Evolutionary conservation across 164 flowering plant species (phyloP), one percentile per base, ranked within the genome.

Genomic region (Akebia trifoliata): DNA sequence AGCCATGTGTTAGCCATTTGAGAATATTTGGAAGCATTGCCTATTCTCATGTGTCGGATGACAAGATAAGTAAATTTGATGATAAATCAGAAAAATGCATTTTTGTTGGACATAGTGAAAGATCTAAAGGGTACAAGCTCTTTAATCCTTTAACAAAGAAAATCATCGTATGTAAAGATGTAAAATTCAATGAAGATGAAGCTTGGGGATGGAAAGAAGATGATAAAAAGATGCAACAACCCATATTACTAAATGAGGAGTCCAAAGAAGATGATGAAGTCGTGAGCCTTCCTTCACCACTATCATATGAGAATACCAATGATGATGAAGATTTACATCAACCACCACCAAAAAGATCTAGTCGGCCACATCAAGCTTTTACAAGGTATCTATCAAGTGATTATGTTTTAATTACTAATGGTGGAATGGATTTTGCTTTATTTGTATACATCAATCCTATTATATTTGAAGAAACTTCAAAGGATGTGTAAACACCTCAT

Each of bases 1-100:
- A 54, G 5, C 59, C 60, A 26, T 6, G 15, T 62, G 49, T 54
- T 49, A 6, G 11, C 18, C 25, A 48, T 55, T 14, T 39, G 54
- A 38, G 20, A 35, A 18, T 37, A 5, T 37, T 57, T 31, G 22
- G 60, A 36, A 11, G 58, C 37, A 25, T 55, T 56, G 35, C 59
- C 15, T 56, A 39, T 40, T 11, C 59, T 12, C 59, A 40, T 26
- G 45, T 56, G 10, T 36, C 35, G 32, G 24, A 17, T 17, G 52
- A 25, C 2, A 26, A 20, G 18, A 10, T 30, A 6, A 48, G 11
- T 2, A 48, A 48, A 31, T 25, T 48, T 8, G 52, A 48, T 48
- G 52, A 12, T 1, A 48, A 48, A 22, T 10, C 17, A 25, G 18
- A 25, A 14, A 48, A 49, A 49, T 26, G 53, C 35, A 29, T 49